Percentiles rank a stretch among this genome's conserved stretches.
These are phyloP conservation scores for Stevia rebaudiana DNA, from an alignment of 140 eudicot genomes.

Conservation along the genomic window DNA sequence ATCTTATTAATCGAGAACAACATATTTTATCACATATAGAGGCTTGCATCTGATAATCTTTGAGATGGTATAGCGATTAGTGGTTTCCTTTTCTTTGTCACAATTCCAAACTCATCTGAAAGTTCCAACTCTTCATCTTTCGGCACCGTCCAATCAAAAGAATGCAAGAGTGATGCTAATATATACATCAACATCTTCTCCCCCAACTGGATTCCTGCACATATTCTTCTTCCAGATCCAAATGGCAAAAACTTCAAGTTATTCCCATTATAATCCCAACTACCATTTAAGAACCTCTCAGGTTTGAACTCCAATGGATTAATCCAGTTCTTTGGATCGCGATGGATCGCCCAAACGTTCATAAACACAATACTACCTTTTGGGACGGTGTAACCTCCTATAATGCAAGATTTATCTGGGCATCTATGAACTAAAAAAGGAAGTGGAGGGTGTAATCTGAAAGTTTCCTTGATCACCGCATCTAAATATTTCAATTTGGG, in stretches of 20 bases:
- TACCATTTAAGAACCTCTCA: background rate
- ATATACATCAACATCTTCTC: conserved; percentile 46
- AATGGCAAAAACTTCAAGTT: conserved; percentile 43
- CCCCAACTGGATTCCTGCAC: conserved; percentile 42
- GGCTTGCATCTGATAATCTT: conserved; percentile 23
- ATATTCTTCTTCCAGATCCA: conserved; percentile 47
- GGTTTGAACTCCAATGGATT: conserved; percentile 43
- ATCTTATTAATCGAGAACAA: too few species aligned
- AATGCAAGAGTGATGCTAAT: conserved; percentile 46
- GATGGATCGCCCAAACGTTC: conserved; percentile 44
- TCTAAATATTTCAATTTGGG: conserved; percentile 29
- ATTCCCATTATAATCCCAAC: conserved; percentile 35
- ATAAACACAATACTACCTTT: background rate
- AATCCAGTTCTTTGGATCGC: conserved; percentile 44
- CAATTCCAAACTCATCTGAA: conserved; percentile 34
- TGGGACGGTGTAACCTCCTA: conserved; percentile 40
- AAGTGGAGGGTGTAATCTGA: conserved; percentile 44
- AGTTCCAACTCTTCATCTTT: conserved; percentile 27
- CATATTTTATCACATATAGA: conserved; percentile 12
- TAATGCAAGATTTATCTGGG: conserved; percentile 29
- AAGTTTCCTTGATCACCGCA: conserved; percentile 48
- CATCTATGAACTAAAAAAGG: conserved; percentile 43
- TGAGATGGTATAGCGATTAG: conserved; percentile 34
- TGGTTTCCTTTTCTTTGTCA: conserved; percentile 31
- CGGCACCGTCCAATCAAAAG: conserved; percentile 47